Base-by-base conservation (phyloP, 805 yeast genomes). In the Komagataella populi region DNA sequence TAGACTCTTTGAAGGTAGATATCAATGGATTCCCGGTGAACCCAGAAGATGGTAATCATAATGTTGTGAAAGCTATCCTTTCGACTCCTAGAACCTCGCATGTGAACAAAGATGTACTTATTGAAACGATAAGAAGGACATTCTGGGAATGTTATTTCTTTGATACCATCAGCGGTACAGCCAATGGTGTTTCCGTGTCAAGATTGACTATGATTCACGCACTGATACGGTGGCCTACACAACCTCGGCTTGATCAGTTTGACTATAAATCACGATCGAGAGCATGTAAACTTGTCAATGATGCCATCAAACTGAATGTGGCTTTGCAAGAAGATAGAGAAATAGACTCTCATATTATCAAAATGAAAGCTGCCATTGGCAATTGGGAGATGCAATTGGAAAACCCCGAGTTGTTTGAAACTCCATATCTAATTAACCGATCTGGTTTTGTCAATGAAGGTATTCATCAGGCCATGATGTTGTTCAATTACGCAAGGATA, bases 141-240 rank as follows among this genome's bases (percentile, higher is more conserved):
- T 70, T 74, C 54, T 76, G 81, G 81, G 81, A 76, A 52, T 57
- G 74, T 5, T 71, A 72, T 56, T 76, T 74, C 56, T 65, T 76
- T 50, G 81, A 76, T 59, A 72, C 76, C 7, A 63, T 75, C 44
- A 73, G 74, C 53, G 81, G 80, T 1, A 75, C 79, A 6, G 78
- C 81, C 0, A 77, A 76, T 49, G 81, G 80, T 8, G 65, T 63
- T 49, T 61, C 77, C 1, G 59, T 67, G 12, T 73, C 79, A 1
- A 56, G 60, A 8, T 54, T 77, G 14, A 69, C 76, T 1, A 59
- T 66, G 2, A 50, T 64, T 1, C 61, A 65, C 30, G 62, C 71
- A 44, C 58, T 64, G n/a, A 66, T 70, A 3, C 55, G 66, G 1
- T 75, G 63, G 55, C 81, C 81, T 2, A 54, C 58, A 0, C 51